These are phyloP conservation scores for Oldenlandia corymbosa DNA, from an alignment of 257 asterid genomes.

Conservation along the genomic window DNA sequence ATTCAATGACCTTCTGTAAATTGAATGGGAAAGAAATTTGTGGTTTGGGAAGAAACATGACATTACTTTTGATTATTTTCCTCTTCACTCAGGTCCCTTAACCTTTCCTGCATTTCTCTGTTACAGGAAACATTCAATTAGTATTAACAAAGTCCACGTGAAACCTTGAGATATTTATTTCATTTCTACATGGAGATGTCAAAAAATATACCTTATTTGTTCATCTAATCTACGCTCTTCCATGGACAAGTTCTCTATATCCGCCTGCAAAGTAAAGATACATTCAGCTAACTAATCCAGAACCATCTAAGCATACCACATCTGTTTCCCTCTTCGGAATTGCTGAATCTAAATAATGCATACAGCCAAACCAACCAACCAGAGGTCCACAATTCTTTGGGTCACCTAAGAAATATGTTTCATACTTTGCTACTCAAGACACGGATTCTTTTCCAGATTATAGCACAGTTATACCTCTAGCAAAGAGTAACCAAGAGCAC, in stretches of 20 bases:
- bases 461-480: neutral
- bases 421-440: neutral
- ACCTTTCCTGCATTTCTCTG: conserved; percentile 42
- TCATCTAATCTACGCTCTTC: conserved; percentile 37
- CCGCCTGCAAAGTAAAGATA: conserved; percentile 26
- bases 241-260: conserved; percentile 30
- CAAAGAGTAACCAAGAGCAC: neutral
- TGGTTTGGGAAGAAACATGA: conserved; percentile 8
- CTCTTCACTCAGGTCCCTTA: conserved; percentile 41
- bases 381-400: neutral
- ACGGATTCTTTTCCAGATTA: neutral
- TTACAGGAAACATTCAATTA: conserved; percentile 9
- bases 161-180: conserved; percentile 6
- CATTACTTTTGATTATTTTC: conserved; percentile 37
- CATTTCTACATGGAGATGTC: neutral
- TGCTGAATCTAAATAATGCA: too few species aligned
- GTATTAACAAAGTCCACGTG: conserved; percentile 13
- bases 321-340: neutral
- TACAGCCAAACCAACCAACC: too few species aligned
- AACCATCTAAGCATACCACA: neutral
- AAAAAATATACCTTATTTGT: conserved; percentile 31
- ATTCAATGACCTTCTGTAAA: neutral
- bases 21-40: conserved; percentile 2
- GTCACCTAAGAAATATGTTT: neutral
- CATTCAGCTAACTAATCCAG: neutral